Percentiles rank a stretch among this genome's conserved stretches.
These are phyloP conservation scores for Halophytophthora polymorphica DNA, from an alignment of 352 stramenopile species.

Conservation along the genomic window DNA sequence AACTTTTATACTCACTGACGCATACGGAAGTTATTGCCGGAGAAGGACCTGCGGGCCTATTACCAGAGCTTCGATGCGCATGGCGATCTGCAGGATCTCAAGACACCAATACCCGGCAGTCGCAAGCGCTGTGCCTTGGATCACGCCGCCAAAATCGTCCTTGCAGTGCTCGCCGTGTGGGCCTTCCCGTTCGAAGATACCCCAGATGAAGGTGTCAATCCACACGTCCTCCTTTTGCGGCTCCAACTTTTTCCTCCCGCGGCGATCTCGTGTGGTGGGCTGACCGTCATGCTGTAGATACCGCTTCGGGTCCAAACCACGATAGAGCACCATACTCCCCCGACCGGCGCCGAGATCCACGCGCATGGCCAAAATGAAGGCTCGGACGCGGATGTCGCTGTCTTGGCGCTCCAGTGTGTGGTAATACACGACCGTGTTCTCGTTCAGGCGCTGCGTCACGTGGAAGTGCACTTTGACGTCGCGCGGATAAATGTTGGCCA, in stretches of 20 bases:
- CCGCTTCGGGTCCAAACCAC: conserved; percentile 48
- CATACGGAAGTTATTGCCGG: conserved; percentile 8
- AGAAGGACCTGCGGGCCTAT: conserved; percentile 40
- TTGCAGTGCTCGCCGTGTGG: conserved; percentile 38
- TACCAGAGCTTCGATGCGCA: conserved; percentile 53
- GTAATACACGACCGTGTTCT: conserved; percentile 64
- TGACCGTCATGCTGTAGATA: conserved; percentile 53
- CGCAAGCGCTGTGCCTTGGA: conserved; percentile 52
- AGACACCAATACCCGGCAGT: conserved; percentile 66
- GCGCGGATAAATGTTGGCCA: conserved; percentile 51
- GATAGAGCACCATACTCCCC: conserved; percentile 47
- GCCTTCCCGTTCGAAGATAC: conserved; percentile 44
- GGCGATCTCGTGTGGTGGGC: conserved; percentile 41
- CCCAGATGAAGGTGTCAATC: conserved; percentile 74
- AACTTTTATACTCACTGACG: too few relatives aligned
- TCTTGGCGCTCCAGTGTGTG: conserved; percentile 60
- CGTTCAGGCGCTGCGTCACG: conserved; percentile 54
- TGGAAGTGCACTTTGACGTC: conserved; percentile 59
- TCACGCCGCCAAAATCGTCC: conserved; percentile 59
- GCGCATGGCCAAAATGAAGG: conserved; percentile 58
- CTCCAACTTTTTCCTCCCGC: conserved; percentile 51
- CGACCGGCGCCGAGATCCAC: conserved; percentile 37
- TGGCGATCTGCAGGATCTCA: conserved; percentile 65
- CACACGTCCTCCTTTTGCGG: conserved; percentile 52
- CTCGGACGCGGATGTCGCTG: conserved; percentile 49